Evolutionary conservation across 257 asterid genomes (phyloP).

Genomic region (Capsicum pubescens): DNA sequence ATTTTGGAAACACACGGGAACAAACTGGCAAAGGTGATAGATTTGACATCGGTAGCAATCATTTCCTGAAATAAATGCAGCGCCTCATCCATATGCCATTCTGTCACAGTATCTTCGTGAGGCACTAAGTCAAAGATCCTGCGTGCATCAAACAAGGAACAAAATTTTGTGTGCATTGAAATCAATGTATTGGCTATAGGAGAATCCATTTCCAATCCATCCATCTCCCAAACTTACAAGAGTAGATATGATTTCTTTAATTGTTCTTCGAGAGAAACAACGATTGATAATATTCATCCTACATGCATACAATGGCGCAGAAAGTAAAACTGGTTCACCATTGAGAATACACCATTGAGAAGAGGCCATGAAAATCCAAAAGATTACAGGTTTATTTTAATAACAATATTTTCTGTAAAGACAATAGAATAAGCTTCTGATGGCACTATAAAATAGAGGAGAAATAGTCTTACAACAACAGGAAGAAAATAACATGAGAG

Average conservation of each 20-base stretch:
- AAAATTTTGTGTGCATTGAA: too few species aligned
- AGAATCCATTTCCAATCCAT: background rate
- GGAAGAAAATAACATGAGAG: background rate
- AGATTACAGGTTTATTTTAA: background rate
- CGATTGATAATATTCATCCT: too few species aligned
- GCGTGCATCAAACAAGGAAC: too few species aligned
- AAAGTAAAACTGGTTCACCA: too few species aligned
- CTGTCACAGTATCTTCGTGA: too few species aligned
- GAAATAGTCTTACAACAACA: background rate
- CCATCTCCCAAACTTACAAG: slow-evolving; percentile 56
- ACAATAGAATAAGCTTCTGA: background rate
- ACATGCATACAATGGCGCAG: too few species aligned
- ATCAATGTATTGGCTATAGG: too few species aligned
- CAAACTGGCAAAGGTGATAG: slow-evolving; percentile 18
- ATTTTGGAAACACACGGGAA: slow-evolving; percentile 63
- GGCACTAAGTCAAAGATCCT: too few species aligned
- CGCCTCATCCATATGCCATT: background rate
- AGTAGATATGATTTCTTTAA: slow-evolving; percentile 69
- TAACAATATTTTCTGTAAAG: background rate
- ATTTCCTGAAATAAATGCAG: slow-evolving; percentile 37
- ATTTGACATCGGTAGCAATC: slow-evolving; percentile 41
- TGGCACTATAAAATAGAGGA: background rate
- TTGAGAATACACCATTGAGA: background rate
- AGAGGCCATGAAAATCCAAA: background rate
- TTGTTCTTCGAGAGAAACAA: too few species aligned